Evolutionary conservation across 2,329 filamentous ascomycete genomes (phyloP), one percentile per base, ranked within the genome.

Genomic region (Ramichloridium luteum): DNA sequence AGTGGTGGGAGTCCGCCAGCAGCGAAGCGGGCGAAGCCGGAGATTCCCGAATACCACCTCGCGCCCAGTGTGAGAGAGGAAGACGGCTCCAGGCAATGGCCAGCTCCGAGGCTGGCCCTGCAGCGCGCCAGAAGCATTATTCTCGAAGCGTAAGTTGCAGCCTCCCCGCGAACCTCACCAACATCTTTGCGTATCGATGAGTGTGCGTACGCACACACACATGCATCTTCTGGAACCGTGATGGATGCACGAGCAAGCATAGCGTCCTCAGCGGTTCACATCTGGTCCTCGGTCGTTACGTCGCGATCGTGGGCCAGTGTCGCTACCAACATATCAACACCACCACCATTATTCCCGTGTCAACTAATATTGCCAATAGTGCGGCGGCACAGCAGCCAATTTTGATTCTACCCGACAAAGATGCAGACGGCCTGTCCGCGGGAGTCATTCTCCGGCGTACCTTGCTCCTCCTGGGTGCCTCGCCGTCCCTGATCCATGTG

Each of bases 331-430:
- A n/a, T n/a, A n/a, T n/a, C n/a, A n/a, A n/a, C n/a, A n/a, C n/a
- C n/a, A n/a, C n/a, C n/a, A n/a, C n/a, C n/a, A n/a, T n/a, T 41
- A 28, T n/a, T 23, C 8, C 20, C 20, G 20, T 23, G 20, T 23
- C 20, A 23, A 8, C 20, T 23, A n/a, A 8, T 38, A 39, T 35
- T 49, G 30, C 28, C 13, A 11, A n/a, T 5, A n/a, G 3, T 30
- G 8, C 39, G 76, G 73, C 50, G 72, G 64, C 12, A 45, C 56
- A 11, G 55, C 68, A 8, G 54, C 62, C 6, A 61, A 70, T 67
- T 1, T 52, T 80, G 12, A 72, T 81, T 10, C 62, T 79, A 0
- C 77, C 77, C 0, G 76, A 80, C 47, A 80, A 79, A 46, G 75
- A 80, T 43, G 74, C 74, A 3, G 76, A 80, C 50, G 77, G 76